phyloP scores from a whole-genome alignment of 257 asterid genomes.

The Leptodermis oblonga region DNA sequence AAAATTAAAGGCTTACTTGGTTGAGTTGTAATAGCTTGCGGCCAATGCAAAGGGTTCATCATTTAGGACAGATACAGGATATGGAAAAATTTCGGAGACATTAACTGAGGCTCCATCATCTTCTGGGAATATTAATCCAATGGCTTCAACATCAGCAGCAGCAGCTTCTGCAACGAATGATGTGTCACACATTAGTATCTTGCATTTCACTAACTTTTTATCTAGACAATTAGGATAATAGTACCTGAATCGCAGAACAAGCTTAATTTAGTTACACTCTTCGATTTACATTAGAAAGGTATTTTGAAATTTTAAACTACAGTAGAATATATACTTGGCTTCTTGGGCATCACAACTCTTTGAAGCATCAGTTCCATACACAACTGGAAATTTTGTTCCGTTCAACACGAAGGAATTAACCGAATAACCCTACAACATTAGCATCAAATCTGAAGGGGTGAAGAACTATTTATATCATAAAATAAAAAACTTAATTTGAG shows the following conservation, averaged over 20 bases:
- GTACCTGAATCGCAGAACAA: background rate
- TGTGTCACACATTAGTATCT: background rate
- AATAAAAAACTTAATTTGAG: background rate
- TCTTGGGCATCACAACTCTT: background rate
- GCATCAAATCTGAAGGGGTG: too few species aligned
- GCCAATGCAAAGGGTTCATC: background rate
- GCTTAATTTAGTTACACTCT: too few species aligned
- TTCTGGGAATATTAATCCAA: background rate
- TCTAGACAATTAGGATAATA: background rate
- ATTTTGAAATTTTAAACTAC: too few species aligned
- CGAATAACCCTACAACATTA: background rate
- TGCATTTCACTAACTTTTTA: background rate
- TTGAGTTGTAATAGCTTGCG: conserved; percentile 2
- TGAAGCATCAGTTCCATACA: background rate
- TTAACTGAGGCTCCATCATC: background rate
- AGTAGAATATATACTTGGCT: background rate
- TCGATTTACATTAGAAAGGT: too few species aligned
- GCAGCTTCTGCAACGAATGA: rapidly evolving
- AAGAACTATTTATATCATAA: background rate
- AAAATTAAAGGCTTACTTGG: background rate
- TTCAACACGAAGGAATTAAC: background rate
- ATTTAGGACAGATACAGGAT: background rate
- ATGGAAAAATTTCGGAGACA: background rate
- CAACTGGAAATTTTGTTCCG: conserved; percentile 3
- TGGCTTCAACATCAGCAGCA: background rate